Conservation (phyloP, 192 early-diverging fungal genomes). For the Piromyces finnis region DNA sequence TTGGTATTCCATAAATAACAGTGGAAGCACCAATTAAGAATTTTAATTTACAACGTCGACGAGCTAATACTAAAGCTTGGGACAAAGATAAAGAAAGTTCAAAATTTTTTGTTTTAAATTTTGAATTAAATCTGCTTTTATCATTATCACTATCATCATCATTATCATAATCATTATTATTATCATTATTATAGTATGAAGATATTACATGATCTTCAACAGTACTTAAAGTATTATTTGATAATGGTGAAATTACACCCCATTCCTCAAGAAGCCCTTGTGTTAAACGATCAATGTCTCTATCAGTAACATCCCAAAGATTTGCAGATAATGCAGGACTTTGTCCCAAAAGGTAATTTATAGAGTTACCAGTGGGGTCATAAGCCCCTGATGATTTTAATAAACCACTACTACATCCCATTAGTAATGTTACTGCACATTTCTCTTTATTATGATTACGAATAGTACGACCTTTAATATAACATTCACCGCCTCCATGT, state of each 20-base stretch:
- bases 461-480: conserved; percentile 46
- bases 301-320: conserved; percentile 96
- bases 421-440: conserved; percentile 63
- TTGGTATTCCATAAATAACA: conserved; percentile 83
- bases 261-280: conserved; percentile 46
- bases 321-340: conserved; percentile 77
- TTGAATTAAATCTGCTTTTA: neutral
- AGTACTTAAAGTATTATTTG: neutral
- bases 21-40: conserved; percentile 84
- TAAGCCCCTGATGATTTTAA: conserved; percentile 61
- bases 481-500: conserved; percentile 80
- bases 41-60: conserved; percentile 54
- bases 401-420: conserved; percentile 89
- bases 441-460: conserved; percentile 25
- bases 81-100: conserved; percentile 32
- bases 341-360: conserved; percentile 62
- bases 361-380: conserved; percentile 65
- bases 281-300: conserved; percentile 82
- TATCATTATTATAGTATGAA: neutral
- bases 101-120: neutral
- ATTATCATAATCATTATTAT: too few relatives aligned
- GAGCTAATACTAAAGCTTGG: conserved; percentile 50
- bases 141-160: too few relatives aligned
- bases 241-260: conserved; percentile 26
- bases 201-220: neutral